Conservation (phyloP, 257 asterid species). For the Solanum rostratum region DNA sequence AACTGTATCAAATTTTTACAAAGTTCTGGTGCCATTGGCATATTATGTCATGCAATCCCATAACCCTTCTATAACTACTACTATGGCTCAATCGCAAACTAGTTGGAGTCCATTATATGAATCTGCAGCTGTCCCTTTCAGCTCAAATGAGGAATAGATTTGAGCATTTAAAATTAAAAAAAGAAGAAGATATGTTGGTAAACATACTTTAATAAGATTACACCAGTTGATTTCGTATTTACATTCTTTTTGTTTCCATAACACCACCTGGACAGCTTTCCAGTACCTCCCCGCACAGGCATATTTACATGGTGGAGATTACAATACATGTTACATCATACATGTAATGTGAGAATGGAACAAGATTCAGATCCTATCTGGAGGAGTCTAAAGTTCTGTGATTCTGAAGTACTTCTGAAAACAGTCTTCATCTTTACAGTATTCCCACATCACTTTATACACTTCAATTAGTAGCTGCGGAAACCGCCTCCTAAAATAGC, state of each 20-base stretch:
- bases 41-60: not conserved
- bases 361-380: not conserved
- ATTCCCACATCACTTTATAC: conserved; percentile 46
- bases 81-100: not conserved
- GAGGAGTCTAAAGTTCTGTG: conserved; percentile 2
- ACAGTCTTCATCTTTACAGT: conserved; percentile 55
- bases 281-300: not conserved
- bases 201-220: not conserved
- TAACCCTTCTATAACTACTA: not conserved
- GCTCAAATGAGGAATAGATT: not conserved
- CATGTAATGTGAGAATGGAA: not conserved
- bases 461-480: conserved; percentile 73
- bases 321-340: not conserved
- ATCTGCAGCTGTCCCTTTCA: not conserved
- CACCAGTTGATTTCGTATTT: not conserved
- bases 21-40: not conserved
- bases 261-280: not conserved
- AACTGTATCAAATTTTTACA: not conserved
- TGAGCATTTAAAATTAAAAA: not conserved
- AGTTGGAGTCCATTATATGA: not conserved
- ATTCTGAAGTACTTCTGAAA: conserved; percentile 55
- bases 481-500: conserved; percentile 65
- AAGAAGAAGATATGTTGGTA: not conserved
- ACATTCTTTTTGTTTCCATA: not conserved
- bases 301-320: not conserved